These are phyloP conservation scores for Blastobotrys elegans DNA, from an alignment of 1,139 yeast species.

Conservation along the genomic window DNA sequence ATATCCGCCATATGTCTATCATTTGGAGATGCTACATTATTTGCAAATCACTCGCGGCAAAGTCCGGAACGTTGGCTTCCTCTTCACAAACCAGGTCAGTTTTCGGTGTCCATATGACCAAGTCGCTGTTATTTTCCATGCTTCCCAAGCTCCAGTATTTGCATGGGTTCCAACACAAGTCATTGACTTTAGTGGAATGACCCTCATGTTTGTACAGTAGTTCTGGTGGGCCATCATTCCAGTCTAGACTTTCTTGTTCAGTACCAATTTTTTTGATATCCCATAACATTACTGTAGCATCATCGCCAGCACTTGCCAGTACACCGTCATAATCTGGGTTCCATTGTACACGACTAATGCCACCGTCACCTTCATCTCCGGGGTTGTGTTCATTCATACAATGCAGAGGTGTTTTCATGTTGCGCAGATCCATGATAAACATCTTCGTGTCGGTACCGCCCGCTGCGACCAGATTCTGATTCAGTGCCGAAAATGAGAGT, in stretches of 20 bases:
- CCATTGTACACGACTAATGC: slow-evolving; percentile 72
- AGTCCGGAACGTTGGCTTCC: no score
- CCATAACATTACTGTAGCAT: slow-evolving; percentile 68
- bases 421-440: slow-evolving; percentile 66
- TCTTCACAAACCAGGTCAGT: neutral
- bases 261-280: slow-evolving; percentile 44
- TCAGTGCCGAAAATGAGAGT: slow-evolving; percentile 55
- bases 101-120: slow-evolving; percentile 63
- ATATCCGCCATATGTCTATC: no score
- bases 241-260: slow-evolving; percentile 29
- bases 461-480: slow-evolving; percentile 54
- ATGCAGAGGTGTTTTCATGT: slow-evolving; percentile 27
- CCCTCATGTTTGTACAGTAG: slow-evolving; percentile 77
- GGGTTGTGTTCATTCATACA: slow-evolving; percentile 18
- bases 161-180: slow-evolving; percentile 68
- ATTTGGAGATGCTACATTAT: no score
- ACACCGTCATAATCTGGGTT: slow-evolving; percentile 56
- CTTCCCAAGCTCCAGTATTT: slow-evolving; percentile 63
- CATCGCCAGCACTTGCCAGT: slow-evolving; percentile 66
- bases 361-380: slow-evolving; percentile 42
- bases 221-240: slow-evolving; percentile 34
- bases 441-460: slow-evolving; percentile 62
- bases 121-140: slow-evolving; percentile 70
- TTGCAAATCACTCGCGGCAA: no score
- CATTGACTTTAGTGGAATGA: slow-evolving; percentile 82